These are phyloP conservation scores for Flaveria bidentis DNA, from an alignment of 129 eudicot species.

Conservation along the genomic window DNA sequence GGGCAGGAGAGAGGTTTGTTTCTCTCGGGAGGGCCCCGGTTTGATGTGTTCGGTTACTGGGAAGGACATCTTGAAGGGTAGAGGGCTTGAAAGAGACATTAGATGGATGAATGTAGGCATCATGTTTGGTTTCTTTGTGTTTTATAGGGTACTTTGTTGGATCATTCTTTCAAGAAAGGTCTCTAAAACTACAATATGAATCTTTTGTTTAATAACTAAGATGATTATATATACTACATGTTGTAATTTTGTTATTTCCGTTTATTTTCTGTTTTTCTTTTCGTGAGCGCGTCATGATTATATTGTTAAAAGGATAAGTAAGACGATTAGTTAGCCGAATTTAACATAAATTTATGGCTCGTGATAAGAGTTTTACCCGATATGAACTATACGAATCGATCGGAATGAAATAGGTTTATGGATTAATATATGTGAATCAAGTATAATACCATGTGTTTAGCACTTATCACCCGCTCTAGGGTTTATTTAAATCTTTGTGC, in stretches of 20 bases:
- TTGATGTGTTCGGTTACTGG: constrained; percentile 67
- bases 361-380: background rate
- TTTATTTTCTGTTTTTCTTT: no score
- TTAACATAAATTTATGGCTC: background rate
- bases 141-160: constrained; percentile 91
- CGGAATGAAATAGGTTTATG: background rate
- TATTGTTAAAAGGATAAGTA: background rate
- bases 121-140: constrained; percentile 84
- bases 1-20: constrained; percentile 66
- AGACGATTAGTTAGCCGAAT: background rate
- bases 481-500: constrained; percentile 13
- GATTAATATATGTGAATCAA: background rate
- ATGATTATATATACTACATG: background rate
- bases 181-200: constrained; percentile 70
- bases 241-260: no score
- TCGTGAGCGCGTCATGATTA: background rate
- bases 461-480: background rate
- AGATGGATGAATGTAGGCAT: constrained; percentile 93
- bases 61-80: constrained; percentile 60
- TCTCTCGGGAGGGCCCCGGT: constrained; percentile 38
- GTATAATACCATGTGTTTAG: background rate
- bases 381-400: background rate
- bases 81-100: constrained; percentile 78
- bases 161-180: constrained; percentile 74
- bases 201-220: background rate